Base-by-base conservation (phyloP, 108 stramenopile species). In the Hondaea fermentalgiana region DNA sequence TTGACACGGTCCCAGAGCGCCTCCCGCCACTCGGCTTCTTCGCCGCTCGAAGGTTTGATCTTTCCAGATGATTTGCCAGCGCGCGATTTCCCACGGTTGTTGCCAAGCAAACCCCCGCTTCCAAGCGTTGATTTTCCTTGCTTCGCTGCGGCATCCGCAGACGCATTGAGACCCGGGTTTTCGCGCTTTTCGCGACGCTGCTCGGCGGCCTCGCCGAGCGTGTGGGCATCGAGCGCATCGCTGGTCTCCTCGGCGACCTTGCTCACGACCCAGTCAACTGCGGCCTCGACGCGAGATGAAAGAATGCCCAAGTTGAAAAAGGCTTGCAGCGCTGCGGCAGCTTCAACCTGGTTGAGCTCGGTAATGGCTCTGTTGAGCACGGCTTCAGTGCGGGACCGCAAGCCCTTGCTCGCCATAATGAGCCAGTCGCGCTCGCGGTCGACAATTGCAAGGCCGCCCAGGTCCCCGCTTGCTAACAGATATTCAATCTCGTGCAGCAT, bases 261-360 rank as follows among this genome's bases (percentile, higher is more conserved):
- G n/a, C 49, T 53, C 19, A 83, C 76, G 25, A 83, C 76, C 76
- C 76, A 83, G 76, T 83, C 76, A 12, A 83, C 76, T 12, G 76
- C 76, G 51, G 49, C 76, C 1, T 83, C 51, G 49, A 83, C 76
- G 23, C 76, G 19, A 17, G 10, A 12, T 2, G 76, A 17, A 1
- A 83, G 76, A 23, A 83, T 83, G 76, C 76, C 76, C 49, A 83
- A 3, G 76, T 83, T 83, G 51, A 83, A 83, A 45, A 83, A 83
- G n/a, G 76, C 76, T 23, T 83, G 76, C 45, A 83, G 76, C 51
- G 76, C 76, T 12, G 76, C 49, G 76, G 76, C 76, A 3, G 51
- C 76, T 53, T 83, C 76, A 17, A 53, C 45, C 23, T 83, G 76
- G 16, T 83, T 47, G 4, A 83, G 45, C 76, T 83, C 76, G n/a